Conservation (phyloP, 2,329 filamentous ascomycete genomes). For the Akanthomyces lecanii region DNA sequence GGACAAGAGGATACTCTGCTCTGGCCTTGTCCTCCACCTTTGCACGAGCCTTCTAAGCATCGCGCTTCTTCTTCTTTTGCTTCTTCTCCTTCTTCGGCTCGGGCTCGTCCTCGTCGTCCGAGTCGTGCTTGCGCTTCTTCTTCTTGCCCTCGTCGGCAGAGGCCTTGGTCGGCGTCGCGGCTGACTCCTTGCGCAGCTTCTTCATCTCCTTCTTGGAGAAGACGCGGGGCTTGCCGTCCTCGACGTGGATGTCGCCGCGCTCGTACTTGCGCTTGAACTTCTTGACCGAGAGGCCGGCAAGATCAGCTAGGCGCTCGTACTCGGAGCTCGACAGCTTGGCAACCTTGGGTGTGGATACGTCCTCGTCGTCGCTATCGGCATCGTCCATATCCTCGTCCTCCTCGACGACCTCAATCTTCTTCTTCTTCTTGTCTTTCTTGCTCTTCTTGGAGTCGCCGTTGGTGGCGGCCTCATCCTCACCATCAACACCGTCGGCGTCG, state of each 20-base stretch:
- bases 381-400: constrained; percentile 32
- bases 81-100: constrained; percentile 58
- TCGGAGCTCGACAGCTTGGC: constrained; percentile 51
- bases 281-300: constrained; percentile 65
- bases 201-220: constrained; percentile 74
- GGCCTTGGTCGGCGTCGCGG: constrained; percentile 40
- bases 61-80: constrained; percentile 47
- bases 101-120: constrained; percentile 58
- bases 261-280: constrained; percentile 78
- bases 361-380: constrained; percentile 29
- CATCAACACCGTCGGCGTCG: constrained; percentile 80
- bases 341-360: constrained; percentile 32
- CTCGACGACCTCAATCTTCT: constrained; percentile 40
- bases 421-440: constrained; percentile 43
- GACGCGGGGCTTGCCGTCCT: constrained; percentile 62
- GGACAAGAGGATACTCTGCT: neutral
- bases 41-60: constrained; percentile 24
- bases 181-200: constrained; percentile 61
- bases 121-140: constrained; percentile 72
- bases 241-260: constrained; percentile 67
- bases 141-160: constrained; percentile 36
- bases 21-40: neutral
- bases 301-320: constrained; percentile 57
- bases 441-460: constrained; percentile 35
- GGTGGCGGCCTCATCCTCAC: constrained; percentile 46